Conservation (phyloP, 495 filamentous ascomycete species). For the Usnea hakonensis region DNA sequence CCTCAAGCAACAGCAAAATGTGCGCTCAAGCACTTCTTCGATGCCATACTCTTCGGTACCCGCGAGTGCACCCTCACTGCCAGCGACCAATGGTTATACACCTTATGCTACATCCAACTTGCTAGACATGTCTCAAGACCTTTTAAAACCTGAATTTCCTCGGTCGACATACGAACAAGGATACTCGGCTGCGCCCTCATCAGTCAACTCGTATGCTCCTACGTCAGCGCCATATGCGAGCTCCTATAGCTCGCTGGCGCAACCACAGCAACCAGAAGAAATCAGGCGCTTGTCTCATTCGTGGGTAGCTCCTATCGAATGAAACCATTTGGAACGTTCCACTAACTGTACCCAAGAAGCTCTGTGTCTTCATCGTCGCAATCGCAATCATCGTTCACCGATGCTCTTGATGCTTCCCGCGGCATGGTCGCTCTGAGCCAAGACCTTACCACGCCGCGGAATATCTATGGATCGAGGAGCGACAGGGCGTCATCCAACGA, state of each 20-base stretch:
- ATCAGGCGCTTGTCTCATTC: constrained; percentile 78
- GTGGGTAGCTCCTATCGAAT: constrained; percentile 54
- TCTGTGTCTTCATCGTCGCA: constrained; percentile 33
- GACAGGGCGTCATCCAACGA: constrained; percentile 63
- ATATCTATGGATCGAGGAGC: constrained; percentile 68
- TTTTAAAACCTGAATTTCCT: constrained; percentile 44
- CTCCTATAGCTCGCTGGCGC: constrained; percentile 49
- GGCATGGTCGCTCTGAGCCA: constrained; percentile 97
- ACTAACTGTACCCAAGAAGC: constrained; percentile 56
- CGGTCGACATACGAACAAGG: constrained; percentile 47
- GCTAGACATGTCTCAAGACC: constrained; percentile 66
- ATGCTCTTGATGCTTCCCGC: constrained; percentile 80
- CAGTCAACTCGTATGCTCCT: constrained; percentile 56
- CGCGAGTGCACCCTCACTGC: constrained; percentile 60
- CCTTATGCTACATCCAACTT: constrained; percentile 49
- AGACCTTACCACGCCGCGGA: constrained; percentile 67
- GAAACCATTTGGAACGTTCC: constrained; percentile 46
- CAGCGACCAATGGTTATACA: constrained; percentile 63
- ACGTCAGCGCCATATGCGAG: constrained; percentile 50
- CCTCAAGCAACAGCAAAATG: constrained; percentile 49
- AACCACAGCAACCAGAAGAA: constrained; percentile 48
- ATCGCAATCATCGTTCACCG: constrained; percentile 49
- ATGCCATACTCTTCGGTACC: constrained; percentile 68
- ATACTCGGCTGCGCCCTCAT: constrained; percentile 57
- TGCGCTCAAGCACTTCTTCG: constrained; percentile 55